Evolutionary conservation across 2,329 filamentous ascomycete species (phyloP).

Genomic region (Monilinia vaccinii-corymbosi): DNA sequence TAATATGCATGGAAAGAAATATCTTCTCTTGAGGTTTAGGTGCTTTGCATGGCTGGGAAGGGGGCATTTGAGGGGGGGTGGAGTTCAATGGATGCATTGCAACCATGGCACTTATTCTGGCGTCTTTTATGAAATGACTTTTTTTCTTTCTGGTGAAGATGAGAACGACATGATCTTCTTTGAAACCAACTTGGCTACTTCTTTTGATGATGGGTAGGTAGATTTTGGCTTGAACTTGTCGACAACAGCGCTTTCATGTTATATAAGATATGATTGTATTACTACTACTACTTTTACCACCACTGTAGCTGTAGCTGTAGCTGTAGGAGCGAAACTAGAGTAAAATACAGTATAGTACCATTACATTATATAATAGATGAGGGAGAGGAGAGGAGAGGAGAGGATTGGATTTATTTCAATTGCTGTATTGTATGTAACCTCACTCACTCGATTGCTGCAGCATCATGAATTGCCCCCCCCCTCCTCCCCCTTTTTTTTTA

Average conservation of each 20-base stretch:
- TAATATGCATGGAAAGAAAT: not conserved
- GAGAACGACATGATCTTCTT: not conserved
- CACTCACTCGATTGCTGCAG: not conserved
- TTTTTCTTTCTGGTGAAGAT: not conserved
- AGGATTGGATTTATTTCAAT: no score
- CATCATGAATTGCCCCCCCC: no score
- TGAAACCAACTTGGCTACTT: not conserved
- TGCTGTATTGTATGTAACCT: no score
- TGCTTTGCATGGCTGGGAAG: conserved; percentile 5
- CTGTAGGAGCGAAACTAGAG: no score
- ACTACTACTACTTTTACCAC: not conserved
- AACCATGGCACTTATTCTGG: conserved; percentile 1
- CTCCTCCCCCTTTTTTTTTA: not conserved
- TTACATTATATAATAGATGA: not conserved
- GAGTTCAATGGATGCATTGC: conserved; percentile 6
- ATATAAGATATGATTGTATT: not conserved
- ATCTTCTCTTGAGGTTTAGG: not conserved
- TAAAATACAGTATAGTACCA: not conserved
- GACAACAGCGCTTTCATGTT: not conserved
- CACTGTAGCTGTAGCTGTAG: no score
- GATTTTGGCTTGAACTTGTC: not conserved
- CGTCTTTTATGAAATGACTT: conserved; percentile 1
- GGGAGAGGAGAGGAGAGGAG: no score
- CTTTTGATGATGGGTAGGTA: no score
- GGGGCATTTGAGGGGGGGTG: conserved; percentile 7